Evolutionary conservation across 371 early-diverging fungal species (phyloP).

Genomic region (Entomophthora muscae): DNA sequence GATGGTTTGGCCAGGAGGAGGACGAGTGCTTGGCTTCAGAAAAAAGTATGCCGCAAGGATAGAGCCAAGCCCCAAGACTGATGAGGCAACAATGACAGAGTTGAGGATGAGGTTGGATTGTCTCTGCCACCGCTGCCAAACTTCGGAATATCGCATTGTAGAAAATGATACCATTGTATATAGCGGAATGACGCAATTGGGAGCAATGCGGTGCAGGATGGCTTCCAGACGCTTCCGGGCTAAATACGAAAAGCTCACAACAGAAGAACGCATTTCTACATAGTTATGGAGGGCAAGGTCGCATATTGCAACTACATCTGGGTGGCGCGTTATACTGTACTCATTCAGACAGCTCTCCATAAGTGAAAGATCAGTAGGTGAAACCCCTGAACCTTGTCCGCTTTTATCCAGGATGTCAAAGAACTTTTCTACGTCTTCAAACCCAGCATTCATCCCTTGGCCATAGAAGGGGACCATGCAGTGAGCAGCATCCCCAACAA

Average conservation of each 20-base stretch:
- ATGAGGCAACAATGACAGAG: background rate
- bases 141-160: conserved; percentile 66
- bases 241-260: conserved; percentile 47
- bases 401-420: conserved; percentile 38
- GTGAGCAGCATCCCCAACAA: conserved; percentile 93
- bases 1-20: background rate
- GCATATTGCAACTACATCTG: conserved; percentile 80
- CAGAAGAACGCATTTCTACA: conserved; percentile 81
- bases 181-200: conserved; percentile 59
- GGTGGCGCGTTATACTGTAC: conserved; percentile 50
- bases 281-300: conserved; percentile 91
- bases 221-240: conserved; percentile 63
- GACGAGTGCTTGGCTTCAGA: background rate
- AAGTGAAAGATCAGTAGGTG: conserved; percentile 9
- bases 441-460: conserved; percentile 96
- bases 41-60: background rate
- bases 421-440: conserved; percentile 77
- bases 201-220: conserved; percentile 48
- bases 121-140: conserved; percentile 31
- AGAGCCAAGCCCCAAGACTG: background rate
- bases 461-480: conserved; percentile 96
- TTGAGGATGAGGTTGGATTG: conserved; percentile 15
- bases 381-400: conserved; percentile 17
- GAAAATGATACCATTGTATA: conserved; percentile 95
- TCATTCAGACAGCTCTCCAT: conserved; percentile 40